Evolutionary conservation across 768 basidiomycete genomes (phyloP), one percentile per base, ranked within the genome.

Genomic region (Cyclocybe cylindracea): DNA sequence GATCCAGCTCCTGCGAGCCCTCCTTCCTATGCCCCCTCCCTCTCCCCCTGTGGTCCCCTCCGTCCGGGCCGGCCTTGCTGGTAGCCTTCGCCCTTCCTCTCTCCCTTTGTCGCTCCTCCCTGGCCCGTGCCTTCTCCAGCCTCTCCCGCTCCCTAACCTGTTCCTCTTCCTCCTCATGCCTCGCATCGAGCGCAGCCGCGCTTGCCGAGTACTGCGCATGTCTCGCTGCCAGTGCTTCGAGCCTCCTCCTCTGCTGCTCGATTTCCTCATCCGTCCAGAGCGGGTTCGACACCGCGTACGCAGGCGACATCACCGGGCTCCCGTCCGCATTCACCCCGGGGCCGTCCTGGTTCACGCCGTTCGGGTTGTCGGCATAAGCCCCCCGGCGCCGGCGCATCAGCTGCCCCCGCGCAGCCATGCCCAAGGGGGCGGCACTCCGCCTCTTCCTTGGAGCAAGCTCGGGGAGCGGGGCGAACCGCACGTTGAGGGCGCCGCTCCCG

Each of bases 401-500:
- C 53, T 72, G 69, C 9, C 69, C 67, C 6, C 78, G 75, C 1
- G 77, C 81, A 32, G 82, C 76, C 54, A 82, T 77, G 4, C 84
- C 84, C 3, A 85, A 66, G 5, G 84, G 84, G 4, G 71, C 69
- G 35, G 70, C 62, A 5, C 75, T 80, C 16, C 77, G 73, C 40
- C 78, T 75, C 57, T 76, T 77, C 16, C 76, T 72, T 2, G 79
- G 78, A 14, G 74, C 79, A 1, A 77, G 63, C 50, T 78, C 70
- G 1, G 84, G 84, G 18, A 86, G 67, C 0, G 84, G 84, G 1
- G 84, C 84, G 48, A 86, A 86, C 55, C 72, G 78, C 39, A 86
- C 76, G 44, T 69, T 76, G 36, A 71, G 61, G 13, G 57, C 7
- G 53, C 39, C 7, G 50, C 43, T 34, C 50, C 39, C 32, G 50